Evolutionary conservation across 2,329 filamentous ascomycete species (phyloP).

Genomic region (Aspergillus carbonarius): DNA sequence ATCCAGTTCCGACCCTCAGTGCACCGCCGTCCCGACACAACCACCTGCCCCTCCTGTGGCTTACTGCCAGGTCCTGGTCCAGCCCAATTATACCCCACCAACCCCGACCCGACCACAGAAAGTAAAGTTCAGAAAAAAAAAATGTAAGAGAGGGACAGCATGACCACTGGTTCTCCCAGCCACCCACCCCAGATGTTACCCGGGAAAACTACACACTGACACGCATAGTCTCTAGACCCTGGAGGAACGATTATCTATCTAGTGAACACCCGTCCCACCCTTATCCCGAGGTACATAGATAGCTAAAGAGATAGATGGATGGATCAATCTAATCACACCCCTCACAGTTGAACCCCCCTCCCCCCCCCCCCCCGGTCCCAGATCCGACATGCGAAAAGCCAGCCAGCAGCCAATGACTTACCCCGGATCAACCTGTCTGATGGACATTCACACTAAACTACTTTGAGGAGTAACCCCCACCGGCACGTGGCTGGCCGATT

Average conservation of each 20-base stretch:
- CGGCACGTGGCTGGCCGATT: conserved; percentile 22
- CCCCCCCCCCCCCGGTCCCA: not conserved
- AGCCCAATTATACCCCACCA: not conserved
- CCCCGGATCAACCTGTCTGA: conserved; percentile 19
- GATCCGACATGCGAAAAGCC: not conserved
- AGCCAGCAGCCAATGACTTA: conserved; percentile 8
- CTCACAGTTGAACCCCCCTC: no score
- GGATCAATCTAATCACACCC: no score
- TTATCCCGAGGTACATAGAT: no score
- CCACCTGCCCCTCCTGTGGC: conserved; percentile 14
- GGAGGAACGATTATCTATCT: no score
- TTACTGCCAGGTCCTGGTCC: not conserved
- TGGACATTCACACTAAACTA: conserved; percentile 12
- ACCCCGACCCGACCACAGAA: no score
- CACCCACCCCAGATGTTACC: no score
- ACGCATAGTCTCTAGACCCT: no score
- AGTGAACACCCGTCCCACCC: no score
- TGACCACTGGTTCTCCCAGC: not conserved
- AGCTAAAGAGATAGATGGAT: not conserved
- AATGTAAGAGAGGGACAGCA: not conserved
- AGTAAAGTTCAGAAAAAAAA: not conserved
- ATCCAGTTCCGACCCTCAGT: not conserved
- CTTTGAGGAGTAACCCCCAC: conserved; percentile 10
- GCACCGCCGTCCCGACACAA: not conserved
- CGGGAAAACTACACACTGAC: no score